Evolutionary conservation across 148 eudicot genomes (phyloP), one percentile per base, ranked within the genome.

Genomic region (Chenopodium album): DNA sequence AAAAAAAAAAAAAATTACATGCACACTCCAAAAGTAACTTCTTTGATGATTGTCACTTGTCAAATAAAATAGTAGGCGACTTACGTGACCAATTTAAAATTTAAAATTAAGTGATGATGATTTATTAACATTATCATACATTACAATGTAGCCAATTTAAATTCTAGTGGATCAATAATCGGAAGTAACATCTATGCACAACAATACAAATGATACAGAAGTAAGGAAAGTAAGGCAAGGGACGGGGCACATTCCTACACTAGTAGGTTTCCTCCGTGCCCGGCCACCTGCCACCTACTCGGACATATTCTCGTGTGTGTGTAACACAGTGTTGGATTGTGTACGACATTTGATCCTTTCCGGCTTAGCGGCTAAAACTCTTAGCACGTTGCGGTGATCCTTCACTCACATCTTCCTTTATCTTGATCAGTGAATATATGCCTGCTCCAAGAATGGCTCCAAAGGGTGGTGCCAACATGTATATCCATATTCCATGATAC

Each of bases 391-490:
- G 66, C 14, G 60, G 79, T 74, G 77, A 47, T 19, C 34, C n/a
- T 26, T 60, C 74, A 46, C 19, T 16, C 3, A 37, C 54, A 7
- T 84, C 87, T 29, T 76, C 82, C 4, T 64, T 62, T 34, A 88
- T 84, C 80, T 86, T 86, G 56, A 88, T 73, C 0, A 80, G 60
- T 67, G 87, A 73, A 80, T 88, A 88, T 16, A 86, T 76, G 3
- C 82, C 84, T 2, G 88, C 87, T 7, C 90, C 90, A 31, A 63
- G 79, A 9, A 88, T 63, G 5, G 90, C 87, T 4, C 90, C 90
- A 2, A 71, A n/a, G 1, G 79, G 65, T 0, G 90, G 90, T 13
- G 90, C 90, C 37, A 82, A 13, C 62, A 86, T 78, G 76, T 88
- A 88, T 73, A 88, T 82, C 90, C 90, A 88, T 46, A 86, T 79